Base-by-base conservation (phyloP, 345 rosid species). In the Erysimum cheiranthoides region DNA sequence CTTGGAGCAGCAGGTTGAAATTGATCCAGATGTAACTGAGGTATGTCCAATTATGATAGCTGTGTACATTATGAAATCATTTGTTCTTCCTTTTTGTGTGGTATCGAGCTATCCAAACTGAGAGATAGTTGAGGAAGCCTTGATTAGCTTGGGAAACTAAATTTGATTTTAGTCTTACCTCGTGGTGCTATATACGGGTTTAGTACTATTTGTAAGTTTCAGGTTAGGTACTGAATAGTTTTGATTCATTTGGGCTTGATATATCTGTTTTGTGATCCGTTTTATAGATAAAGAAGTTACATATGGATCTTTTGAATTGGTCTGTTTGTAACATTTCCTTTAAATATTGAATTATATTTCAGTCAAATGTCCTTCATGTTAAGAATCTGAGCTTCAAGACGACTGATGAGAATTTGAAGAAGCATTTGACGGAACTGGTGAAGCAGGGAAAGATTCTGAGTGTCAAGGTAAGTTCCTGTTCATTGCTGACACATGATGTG, bases 381-480 rank as follows among this genome's bases (percentile, higher is more conserved):
- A 92, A 89, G 92, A 94, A 94, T 80, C 87, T 90, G 79, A 94
- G 89, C 85, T 90, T 94, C 84, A 94, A 84, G 85, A 94, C 97
- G 8, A 82, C 96, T 42, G 93, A 94, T 76, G 97, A 89, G 75
- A 53, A 80, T 79, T 75, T 95, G 79, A 87, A 80, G 83, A 82
- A 76, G 85, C 97, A 95, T 84, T 85, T 95, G 53, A 73, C 69
- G 32, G 79, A 80, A 82, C 87, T 78, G 77, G 75, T 92, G 83
- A 87, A 85, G 77, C 85, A 86, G 31, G 97, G 93, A 78, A 86
- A 78, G 79, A 85, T 95, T 74, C 79, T 79, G 46, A 92, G 97
- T 72, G 86, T 84, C 80, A 90, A 79, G 97, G 99, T 90, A 86
- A 85, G 74, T 59, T 73, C 68, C 56, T 57, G 36, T 32, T 72